phyloP scores from a whole-genome alignment of 164 flowering plant genomes.

The Stephania yunnanensis region DNA sequence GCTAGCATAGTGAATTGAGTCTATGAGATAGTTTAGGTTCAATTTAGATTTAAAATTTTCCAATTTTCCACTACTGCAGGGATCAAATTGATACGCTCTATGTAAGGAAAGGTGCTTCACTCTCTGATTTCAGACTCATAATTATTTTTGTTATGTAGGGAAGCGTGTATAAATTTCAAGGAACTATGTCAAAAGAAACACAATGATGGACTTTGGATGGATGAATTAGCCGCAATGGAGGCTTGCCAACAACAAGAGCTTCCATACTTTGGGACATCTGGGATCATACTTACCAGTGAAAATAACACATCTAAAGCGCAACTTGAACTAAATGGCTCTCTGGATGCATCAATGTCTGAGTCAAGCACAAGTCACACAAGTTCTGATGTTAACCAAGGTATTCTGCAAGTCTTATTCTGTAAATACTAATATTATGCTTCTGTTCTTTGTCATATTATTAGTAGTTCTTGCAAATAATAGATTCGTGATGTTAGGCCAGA shows the following conservation, averaged over 20 bases:
- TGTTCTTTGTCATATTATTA: background rate
- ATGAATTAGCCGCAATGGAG: conserved; percentile 77
- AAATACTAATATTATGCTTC: background rate
- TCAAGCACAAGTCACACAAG: conserved; percentile 35
- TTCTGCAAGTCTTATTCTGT: background rate
- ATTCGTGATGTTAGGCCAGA: conserved; percentile 30
- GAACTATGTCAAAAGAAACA: conserved; percentile 77
- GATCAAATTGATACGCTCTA: too few relatives aligned
- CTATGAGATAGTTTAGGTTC: too few relatives aligned
- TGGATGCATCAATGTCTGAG: conserved; percentile 37
- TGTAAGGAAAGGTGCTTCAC: background rate
- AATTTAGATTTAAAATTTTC: too few relatives aligned
- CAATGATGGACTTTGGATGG: conserved; percentile 69
- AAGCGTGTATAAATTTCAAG: conserved; percentile 74
- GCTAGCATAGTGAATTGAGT: too few relatives aligned
- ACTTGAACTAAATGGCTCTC: conserved; percentile 23
- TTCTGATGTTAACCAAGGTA: conserved; percentile 47
- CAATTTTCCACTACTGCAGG: background rate
- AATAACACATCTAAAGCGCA: conserved; percentile 29
- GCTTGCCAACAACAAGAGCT: conserved; percentile 52
- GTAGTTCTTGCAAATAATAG: conserved; percentile 28
- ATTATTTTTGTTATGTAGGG: conserved; percentile 41
- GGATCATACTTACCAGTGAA: conserved; percentile 69
- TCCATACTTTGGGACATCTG: conserved; percentile 57
- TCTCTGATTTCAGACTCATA: conserved; percentile 4